Percentiles rank a stretch among this genome's conserved stretches.
Conservation (phyloP, 139 green algal species). For the Trebouxia sp. region DNA sequence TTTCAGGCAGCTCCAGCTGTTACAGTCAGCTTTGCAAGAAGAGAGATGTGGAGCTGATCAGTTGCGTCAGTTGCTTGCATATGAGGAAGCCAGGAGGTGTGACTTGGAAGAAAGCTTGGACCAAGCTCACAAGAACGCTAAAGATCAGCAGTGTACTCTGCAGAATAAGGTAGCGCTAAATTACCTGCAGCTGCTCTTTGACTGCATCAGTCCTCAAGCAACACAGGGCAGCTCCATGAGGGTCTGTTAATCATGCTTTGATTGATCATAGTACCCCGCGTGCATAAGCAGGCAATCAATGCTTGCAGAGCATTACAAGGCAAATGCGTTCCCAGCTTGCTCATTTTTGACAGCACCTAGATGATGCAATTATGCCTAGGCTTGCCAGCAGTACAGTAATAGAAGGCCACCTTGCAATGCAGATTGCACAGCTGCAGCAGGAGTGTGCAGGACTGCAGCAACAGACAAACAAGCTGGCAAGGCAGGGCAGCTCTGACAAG, state of each 20-base stretch:
- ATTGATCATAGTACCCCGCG: no score
- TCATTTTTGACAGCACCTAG: no score
- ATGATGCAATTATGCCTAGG: no score
- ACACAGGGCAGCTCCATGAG: neutral
- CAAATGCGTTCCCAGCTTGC: no score
- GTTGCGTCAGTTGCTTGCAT: slow-evolving; percentile 29
- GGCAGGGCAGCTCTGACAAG: neutral
- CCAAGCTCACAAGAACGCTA: neutral
- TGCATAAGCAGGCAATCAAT: no score
- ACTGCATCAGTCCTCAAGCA: no score
- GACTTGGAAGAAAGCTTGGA: neutral
- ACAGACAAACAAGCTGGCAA: neutral
- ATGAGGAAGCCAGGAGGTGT: slow-evolving; percentile 18
- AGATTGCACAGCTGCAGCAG: neutral
- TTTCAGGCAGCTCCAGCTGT: slow-evolving; percentile 47
- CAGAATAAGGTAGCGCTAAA: neutral
- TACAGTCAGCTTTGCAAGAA: slow-evolving; percentile 48
- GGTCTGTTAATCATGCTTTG: no score
- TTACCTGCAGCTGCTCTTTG: neutral
- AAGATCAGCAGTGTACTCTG: neutral
- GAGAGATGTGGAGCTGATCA: slow-evolving; percentile 56
- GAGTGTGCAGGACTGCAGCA: neutral
- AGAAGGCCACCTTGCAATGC: no score
- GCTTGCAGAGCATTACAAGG: no score
- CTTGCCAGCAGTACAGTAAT: no score